Conservation (phyloP, 768 basidiomycete genomes). For the Lentinula lateritia region DNA sequence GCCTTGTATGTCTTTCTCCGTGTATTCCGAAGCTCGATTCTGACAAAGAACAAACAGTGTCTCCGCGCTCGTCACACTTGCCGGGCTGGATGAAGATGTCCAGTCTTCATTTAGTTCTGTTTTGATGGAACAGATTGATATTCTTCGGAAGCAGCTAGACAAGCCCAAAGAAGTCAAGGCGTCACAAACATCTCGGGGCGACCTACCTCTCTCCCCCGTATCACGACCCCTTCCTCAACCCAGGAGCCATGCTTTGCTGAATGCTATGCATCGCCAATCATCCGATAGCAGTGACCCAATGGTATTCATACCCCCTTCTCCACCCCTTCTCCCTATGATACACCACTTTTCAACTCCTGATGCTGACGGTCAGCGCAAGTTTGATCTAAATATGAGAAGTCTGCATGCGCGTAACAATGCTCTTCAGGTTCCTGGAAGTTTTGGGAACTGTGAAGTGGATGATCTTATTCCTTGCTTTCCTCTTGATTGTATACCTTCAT, state of each 20-base stretch:
- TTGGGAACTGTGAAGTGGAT: neutral
- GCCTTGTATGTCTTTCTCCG: constrained; percentile 57
- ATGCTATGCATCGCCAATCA: neutral
- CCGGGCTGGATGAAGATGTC: constrained; percentile 42
- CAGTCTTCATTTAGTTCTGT: constrained; percentile 44
- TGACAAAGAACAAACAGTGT: constrained; percentile 38
- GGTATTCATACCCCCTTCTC: neutral
- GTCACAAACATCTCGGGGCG: neutral
- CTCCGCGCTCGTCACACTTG: constrained; percentile 64
- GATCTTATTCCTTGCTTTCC: neutral
- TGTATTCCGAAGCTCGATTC: neutral
- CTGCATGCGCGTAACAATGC: neutral
- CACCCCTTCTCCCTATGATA: neutral
- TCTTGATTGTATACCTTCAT: neutral
- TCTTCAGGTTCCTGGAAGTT: neutral
- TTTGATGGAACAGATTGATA: constrained; percentile 54
- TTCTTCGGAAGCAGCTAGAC: constrained; percentile 62
- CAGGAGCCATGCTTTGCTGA: no score
- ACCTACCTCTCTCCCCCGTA: neutral
- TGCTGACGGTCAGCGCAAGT: neutral
- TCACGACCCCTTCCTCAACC: neutral
- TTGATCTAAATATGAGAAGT: neutral
- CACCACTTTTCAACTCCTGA: neutral
- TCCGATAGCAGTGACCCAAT: neutral
- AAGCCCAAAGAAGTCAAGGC: constrained; percentile 19